phyloP scores from a whole-genome alignment of 352 stramenopile species.

The Stramenopiles sp. region DNA sequence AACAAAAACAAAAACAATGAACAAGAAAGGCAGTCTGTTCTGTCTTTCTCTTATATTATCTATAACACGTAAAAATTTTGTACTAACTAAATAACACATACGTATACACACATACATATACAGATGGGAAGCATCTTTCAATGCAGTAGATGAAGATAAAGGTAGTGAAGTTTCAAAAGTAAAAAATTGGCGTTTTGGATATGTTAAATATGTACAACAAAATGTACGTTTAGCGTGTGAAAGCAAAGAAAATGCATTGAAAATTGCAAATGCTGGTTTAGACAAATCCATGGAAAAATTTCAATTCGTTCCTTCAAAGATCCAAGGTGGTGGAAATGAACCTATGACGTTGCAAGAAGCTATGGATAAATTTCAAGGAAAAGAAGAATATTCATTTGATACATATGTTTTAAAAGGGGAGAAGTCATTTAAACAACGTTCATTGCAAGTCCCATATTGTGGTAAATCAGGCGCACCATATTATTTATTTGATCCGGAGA shows the following conservation, averaged over 20 bases:
- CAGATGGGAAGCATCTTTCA: slow-evolving; percentile 31
- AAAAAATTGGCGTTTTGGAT: slow-evolving; percentile 49
- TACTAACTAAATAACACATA: no score
- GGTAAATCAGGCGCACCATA: no score
- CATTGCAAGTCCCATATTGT: no score
- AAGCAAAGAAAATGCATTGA: slow-evolving; percentile 36
- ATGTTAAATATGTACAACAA: slow-evolving; percentile 44
- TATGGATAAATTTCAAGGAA: slow-evolving; percentile 40
- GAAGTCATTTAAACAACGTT: no score
- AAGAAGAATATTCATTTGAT: slow-evolving; percentile 10
- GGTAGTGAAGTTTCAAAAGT: slow-evolving; percentile 28
- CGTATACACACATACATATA: no score
- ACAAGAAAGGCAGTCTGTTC: no score
- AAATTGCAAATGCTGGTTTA: slow-evolving; percentile 42
- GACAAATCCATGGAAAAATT: slow-evolving; percentile 44
- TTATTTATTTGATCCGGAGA: no score
- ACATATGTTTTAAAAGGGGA: slow-evolving; percentile 7
- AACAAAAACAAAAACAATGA: no score
- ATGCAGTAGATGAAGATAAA: slow-evolving; percentile 26
- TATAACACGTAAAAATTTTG: no score
- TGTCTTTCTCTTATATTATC: no score
- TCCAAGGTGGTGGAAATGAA: slow-evolving; percentile 26
- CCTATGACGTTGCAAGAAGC: slow-evolving; percentile 37
- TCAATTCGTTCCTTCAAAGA: slow-evolving; percentile 55
- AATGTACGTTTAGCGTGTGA: slow-evolving; percentile 39